Base-by-base conservation (phyloP, 1,139 yeast genomes). In the Torulaspora pretoriensis region DNA sequence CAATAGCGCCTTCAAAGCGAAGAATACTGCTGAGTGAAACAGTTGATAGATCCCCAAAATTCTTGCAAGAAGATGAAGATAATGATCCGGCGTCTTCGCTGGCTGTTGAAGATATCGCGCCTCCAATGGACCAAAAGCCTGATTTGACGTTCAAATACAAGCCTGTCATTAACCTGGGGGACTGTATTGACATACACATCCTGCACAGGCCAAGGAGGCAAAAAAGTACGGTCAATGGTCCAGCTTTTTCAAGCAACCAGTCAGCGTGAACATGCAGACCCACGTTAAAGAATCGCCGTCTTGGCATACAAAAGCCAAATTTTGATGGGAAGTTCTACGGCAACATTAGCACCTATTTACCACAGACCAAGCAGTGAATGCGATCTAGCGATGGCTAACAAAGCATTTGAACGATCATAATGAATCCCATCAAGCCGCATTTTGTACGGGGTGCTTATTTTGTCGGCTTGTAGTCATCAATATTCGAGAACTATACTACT, bases 181-280 rank as follows among this genome's bases (percentile, higher is more conserved):
- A 54, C 3, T 56, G 62, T 30, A 46, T 63, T 7, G 61, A 59
- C 32, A 44, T 61, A 8, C 61, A 62, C 43, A 58, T 63, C 8
- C 46, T 62, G 19, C 53, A 54, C 33, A 50, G 67, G 29, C 67
- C 67, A 16, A 57, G 53, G 47, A 52, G 65, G 38, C 49, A 49
- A 25, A 49, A 35, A 31, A 29, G 22, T n/a, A 22, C 37, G 8
- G 19, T 16, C 16, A 35, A 29, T 12, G 9, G 17, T 19, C 27
- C 13, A 14, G 8, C n/a, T 24, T 7, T 13, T 10, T 35, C 14
- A 4, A 17, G 4, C 13, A 8, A 17, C 9, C 17, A 16, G 10
- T 33, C 6, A 3, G 12, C 9, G 12, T 17, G 22, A 24, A 14
- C n/a, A 13, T 2, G 28, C 12, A 4, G 10, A 4, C 13, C 13